Evolutionary conservation across 169 alveolate genomes (phyloP).

Genomic region (Plasmodium knowlesi): DNA sequence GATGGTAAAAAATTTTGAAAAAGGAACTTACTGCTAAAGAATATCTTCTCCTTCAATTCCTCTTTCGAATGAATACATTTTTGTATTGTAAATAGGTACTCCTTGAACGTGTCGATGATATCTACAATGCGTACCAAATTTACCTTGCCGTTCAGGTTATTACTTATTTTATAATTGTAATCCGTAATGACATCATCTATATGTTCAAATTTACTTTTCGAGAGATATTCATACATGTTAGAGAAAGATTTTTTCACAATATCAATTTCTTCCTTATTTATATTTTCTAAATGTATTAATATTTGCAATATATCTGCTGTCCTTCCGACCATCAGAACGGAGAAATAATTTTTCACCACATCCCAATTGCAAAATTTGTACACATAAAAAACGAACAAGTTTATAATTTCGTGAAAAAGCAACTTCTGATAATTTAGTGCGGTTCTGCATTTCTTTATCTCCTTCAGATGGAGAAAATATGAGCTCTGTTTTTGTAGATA

Average conservation of each 20-base stretch:
- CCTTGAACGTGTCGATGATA: conserved; percentile 68
- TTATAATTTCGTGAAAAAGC: conserved; percentile 45
- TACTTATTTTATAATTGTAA: conserved; percentile 28
- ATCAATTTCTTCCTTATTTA: conserved; percentile 29
- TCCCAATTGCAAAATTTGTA: conserved; percentile 66
- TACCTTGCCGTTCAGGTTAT: conserved; percentile 13
- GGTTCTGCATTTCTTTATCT: conserved; percentile 31
- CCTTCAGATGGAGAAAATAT: conserved; percentile 39
- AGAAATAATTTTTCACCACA: conserved; percentile 50
- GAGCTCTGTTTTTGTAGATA: conserved; percentile 6
- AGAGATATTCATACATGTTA: conserved; percentile 60
- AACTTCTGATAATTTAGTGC: conserved; percentile 17
- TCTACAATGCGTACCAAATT: conserved; percentile 16
- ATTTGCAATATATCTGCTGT: not conserved
- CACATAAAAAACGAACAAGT: conserved; percentile 58
- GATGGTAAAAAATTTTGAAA: conserved; percentile 72
- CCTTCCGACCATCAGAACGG: conserved; percentile 31
- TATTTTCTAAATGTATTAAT: conserved; percentile 10
- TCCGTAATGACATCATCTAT: conserved; percentile 37
- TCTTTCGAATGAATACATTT: conserved; percentile 47
- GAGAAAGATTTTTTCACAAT: conserved; percentile 24
- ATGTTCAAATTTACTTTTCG: conserved; percentile 20
- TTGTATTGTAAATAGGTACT: conserved; percentile 17
- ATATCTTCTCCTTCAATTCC: conserved; percentile 20
- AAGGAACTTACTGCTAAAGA: conserved; percentile 25